These are phyloP conservation scores for Nitzschia palea DNA, from an alignment of 108 stramenopile species.

Conservation along the genomic window DNA sequence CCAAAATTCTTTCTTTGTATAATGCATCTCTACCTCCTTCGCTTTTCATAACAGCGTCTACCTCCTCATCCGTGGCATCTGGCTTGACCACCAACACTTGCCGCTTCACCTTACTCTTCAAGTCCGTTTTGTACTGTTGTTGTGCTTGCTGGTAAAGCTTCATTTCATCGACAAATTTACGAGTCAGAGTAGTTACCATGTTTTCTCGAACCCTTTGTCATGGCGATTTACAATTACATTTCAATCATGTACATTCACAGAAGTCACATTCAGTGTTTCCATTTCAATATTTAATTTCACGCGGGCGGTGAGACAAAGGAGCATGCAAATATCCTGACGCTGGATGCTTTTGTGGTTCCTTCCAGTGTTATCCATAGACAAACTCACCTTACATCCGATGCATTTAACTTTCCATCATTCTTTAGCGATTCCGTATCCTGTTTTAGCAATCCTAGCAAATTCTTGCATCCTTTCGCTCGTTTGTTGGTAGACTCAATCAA, in stretches of 20 bases:
- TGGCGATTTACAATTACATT: background rate
- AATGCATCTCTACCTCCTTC: conserved; percentile 89
- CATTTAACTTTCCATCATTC: conserved; percentile 53
- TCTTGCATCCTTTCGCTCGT: conserved; percentile 81
- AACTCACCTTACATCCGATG: conserved; percentile 65
- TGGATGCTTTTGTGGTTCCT: background rate
- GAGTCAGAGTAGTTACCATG: conserved; percentile 90
- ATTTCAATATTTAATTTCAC: no score
- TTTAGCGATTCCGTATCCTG: conserved; percentile 80
- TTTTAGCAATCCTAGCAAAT: conserved; percentile 72
- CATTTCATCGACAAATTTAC: conserved; percentile 98
- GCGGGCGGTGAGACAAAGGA: no score
- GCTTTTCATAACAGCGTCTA: conserved; percentile 90
- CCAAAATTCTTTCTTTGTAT: conserved; percentile 79
- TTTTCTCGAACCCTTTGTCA: conserved; percentile 87
- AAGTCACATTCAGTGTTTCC: no score
- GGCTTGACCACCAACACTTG: conserved; percentile 97
- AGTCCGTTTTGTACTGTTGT: conserved; percentile 95
- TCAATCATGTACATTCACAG: no score
- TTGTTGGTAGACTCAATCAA: conserved; percentile 78
- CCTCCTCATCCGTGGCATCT: conserved; percentile 95
- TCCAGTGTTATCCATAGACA: no score
- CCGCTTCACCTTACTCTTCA: conserved; percentile 93
- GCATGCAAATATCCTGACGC: no score
- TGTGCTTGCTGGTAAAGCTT: conserved; percentile 95